Percentiles rank a stretch among this genome's conserved stretches.
phyloP scores from a whole-genome alignment of 1,284 basidiomycete species.

The Mycena citricolor region DNA sequence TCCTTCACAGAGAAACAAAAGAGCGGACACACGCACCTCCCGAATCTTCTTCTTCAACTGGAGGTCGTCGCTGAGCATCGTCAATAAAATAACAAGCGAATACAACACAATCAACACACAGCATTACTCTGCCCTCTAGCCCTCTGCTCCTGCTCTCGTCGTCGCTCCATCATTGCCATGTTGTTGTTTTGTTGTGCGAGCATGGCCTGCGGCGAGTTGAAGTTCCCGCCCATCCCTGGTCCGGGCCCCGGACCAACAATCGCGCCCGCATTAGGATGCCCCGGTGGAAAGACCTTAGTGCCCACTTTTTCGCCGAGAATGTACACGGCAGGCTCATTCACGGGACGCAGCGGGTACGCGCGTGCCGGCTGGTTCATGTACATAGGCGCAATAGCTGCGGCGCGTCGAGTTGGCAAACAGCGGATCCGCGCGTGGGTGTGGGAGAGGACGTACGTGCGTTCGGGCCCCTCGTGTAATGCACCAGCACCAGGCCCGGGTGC shows the following conservation, averaged over 20 bases:
- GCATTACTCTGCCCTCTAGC: slow-evolving; percentile 32
- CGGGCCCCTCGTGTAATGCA: slow-evolving; percentile 70
- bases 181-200: slow-evolving; percentile 67
- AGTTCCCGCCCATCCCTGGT: slow-evolving; percentile 24
- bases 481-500: slow-evolving; percentile 62
- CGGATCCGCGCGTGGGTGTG: slow-evolving; percentile 16
- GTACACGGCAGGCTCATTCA: slow-evolving; percentile 64
- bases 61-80: slow-evolving; percentile 9
- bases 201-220: slow-evolving; percentile 58
- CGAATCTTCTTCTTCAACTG: slow-evolving; percentile 38
- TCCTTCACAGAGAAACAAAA: slow-evolving; percentile 2
- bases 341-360: slow-evolving; percentile 62
- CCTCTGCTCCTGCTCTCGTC: slow-evolving; percentile 47
- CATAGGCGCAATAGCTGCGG: slow-evolving; percentile 54
- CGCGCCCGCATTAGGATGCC: too few species aligned
- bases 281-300: slow-evolving; percentile 54
- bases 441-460: slow-evolving; percentile 49
- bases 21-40: slow-evolving; percentile 45
- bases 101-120: slow-evolving; percentile 25
- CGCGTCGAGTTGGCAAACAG: slow-evolving; percentile 19
- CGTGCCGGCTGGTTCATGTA: slow-evolving; percentile 61
- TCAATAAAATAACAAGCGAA: too few species aligned
- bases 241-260: slow-evolving; percentile 26
- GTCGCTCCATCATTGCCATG: slow-evolving; percentile 65
- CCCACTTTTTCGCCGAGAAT: slow-evolving; percentile 69